A percentile compares a stretch with the other conserved stretches of the same genome.
Evolutionary conservation across 345 rosid genomes (phyloP).

Genomic region (Physaria fendleri): DNA sequence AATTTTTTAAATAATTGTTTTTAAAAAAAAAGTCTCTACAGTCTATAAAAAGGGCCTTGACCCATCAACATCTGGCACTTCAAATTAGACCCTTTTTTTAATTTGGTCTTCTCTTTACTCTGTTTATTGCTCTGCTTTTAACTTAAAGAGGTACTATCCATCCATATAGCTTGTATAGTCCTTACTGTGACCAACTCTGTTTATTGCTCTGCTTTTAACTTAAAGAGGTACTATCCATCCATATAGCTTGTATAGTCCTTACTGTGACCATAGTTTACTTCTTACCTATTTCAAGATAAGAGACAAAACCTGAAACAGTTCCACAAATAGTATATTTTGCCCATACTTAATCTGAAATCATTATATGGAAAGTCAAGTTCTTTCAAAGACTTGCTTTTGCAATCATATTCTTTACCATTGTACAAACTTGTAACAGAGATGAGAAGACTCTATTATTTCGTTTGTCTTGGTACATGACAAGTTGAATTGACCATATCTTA

Average conservation of each 20-base stretch:
- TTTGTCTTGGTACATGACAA: constrained; percentile 16
- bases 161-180: constrained; percentile 24
- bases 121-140: constrained; percentile 24
- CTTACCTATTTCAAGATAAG: constrained; percentile 22
- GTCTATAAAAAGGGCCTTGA: constrained; percentile 45
- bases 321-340: constrained; percentile 27
- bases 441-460: constrained; percentile 5
- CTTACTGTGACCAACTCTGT: constrained; percentile 29
- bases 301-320: constrained; percentile 33
- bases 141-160: constrained; percentile 11
- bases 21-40: constrained; percentile 23
- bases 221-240: constrained; percentile 12
- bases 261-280: constrained; percentile 23
- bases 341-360: constrained; percentile 37
- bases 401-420: constrained; percentile 12
- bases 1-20: constrained; percentile 20
- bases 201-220: constrained; percentile 24
- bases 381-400: constrained; percentile 19
- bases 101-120: constrained; percentile 3
- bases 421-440: constrained; percentile 8
- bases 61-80: constrained; percentile 81
- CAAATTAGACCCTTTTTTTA: constrained; percentile 41
- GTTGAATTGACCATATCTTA: constrained; percentile 18
- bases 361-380: constrained; percentile 27
- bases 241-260: constrained; percentile 25